Conservation (phyloP, 2,329 filamentous ascomycete genomes). For the Bertia moriformis region DNA sequence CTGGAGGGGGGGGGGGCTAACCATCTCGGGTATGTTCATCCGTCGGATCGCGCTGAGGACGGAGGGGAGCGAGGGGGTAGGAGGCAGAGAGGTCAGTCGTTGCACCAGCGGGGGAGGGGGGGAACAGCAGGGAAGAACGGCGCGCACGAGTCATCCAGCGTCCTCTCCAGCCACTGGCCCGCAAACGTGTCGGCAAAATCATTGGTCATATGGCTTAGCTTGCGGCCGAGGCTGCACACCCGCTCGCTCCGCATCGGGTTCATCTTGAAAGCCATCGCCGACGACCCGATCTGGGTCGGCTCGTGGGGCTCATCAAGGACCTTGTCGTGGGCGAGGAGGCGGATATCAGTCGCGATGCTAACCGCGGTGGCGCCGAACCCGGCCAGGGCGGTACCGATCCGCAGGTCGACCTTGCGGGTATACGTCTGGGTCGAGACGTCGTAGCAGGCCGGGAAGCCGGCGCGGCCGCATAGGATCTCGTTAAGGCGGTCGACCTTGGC, state of each 20-base stretch:
- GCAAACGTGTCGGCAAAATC: slow-evolving; percentile 51
- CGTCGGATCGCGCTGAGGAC: too few species aligned
- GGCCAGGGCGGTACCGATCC: slow-evolving; percentile 66
- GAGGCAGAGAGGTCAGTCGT: too few species aligned
- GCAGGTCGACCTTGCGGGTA: slow-evolving; percentile 67
- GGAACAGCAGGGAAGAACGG: too few species aligned
- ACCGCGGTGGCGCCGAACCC: slow-evolving; percentile 68
- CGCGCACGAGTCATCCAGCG: slow-evolving; percentile 70
- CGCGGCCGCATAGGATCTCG: slow-evolving; percentile 36
- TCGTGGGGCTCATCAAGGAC: slow-evolving; percentile 78
- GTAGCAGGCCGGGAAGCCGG: slow-evolving; percentile 34
- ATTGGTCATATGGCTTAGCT: slow-evolving; percentile 32
- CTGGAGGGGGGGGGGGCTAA: too few species aligned
- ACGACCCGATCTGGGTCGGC: slow-evolving; percentile 61
- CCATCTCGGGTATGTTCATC: neutral
- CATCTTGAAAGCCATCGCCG: slow-evolving; percentile 52
- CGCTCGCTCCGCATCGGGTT: slow-evolving; percentile 35
- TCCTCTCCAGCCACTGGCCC: slow-evolving; percentile 64
- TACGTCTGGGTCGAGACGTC: slow-evolving; percentile 52
- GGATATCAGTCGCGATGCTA: slow-evolving; percentile 61
- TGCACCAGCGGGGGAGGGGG: too few species aligned
- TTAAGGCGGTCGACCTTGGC: slow-evolving; percentile 38
- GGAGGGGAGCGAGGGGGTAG: too few species aligned
- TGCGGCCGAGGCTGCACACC: slow-evolving; percentile 40
- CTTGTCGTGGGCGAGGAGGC: slow-evolving; percentile 62